A percentile compares a stretch with the other conserved stretches of the same genome.
These are phyloP conservation scores for Mycothermus thermophilus DNA, from an alignment of 495 filamentous ascomycete species.

Conservation along the genomic window DNA sequence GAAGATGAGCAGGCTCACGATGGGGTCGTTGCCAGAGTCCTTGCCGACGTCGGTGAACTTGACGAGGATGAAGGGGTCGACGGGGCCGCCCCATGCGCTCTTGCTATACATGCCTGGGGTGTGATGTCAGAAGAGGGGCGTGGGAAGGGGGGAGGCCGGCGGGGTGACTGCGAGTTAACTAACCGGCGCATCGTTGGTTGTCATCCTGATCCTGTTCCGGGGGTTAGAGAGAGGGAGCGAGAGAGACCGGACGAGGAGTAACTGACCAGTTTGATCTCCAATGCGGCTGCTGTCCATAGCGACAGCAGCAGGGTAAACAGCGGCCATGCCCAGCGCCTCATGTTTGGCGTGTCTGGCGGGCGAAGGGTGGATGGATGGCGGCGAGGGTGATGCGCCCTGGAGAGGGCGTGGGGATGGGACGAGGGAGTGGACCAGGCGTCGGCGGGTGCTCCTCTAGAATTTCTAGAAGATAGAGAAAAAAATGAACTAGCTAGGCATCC, in stretches of 20 bases:
- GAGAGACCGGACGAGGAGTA: neutral
- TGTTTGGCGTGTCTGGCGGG: constrained; percentile 13
- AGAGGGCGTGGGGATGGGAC: too few relatives aligned
- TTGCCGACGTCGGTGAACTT: constrained; percentile 56
- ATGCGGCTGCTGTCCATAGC: constrained; percentile 43
- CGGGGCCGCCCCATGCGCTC: constrained; percentile 73
- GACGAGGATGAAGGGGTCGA: constrained; percentile 77
- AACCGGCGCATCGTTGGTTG: constrained; percentile 67
- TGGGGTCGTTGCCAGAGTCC: constrained; percentile 46
- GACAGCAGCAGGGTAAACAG: constrained; percentile 36
- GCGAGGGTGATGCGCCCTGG: too few relatives aligned
- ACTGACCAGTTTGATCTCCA: constrained; percentile 44
- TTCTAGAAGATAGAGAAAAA: too few relatives aligned
- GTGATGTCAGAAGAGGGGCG: constrained; percentile 4
- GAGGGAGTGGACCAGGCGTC: too few relatives aligned
- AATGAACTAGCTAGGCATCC: too few relatives aligned
- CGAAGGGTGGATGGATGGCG: too few relatives aligned
- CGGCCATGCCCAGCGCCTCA: constrained; percentile 28
- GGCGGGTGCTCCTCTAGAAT: too few relatives aligned
- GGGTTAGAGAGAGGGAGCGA: neutral
- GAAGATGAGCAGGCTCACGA: constrained; percentile 79
- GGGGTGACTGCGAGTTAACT: too few relatives aligned
- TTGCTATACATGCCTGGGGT: constrained; percentile 89
- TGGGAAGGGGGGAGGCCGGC: neutral
- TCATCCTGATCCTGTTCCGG: constrained; percentile 65